A percentile compares a stretch with the other conserved stretches of the same genome.
phyloP scores from a whole-genome alignment of 2,329 filamentous ascomycete genomes.

The Phoma sp. region DNA sequence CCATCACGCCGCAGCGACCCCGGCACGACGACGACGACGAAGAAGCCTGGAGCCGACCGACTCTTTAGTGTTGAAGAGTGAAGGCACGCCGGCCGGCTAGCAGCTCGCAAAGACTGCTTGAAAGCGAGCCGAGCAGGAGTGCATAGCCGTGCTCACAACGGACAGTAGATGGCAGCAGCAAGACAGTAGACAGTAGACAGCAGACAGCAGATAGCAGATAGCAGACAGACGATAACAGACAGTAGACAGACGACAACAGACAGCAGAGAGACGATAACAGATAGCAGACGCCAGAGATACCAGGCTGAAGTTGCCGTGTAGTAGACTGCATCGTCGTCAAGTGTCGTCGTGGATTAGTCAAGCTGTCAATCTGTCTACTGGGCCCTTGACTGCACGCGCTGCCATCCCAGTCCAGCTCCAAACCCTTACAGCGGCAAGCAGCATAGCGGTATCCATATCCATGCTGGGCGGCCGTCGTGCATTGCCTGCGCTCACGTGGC shows the following conservation, averaged over 20 bases:
- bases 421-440: conserved; percentile 26
- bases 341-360: conserved; percentile 11
- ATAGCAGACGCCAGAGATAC: not conserved
- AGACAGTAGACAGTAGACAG: not conserved
- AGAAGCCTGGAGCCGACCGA: not conserved
- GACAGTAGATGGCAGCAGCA: not conserved
- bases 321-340: too few species aligned
- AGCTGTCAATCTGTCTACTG: not conserved
- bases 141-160: not conserved
- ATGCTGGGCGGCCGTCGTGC: conserved; percentile 15
- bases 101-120: not conserved
- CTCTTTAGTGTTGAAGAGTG: not conserved
- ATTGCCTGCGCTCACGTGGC: conserved; percentile 19
- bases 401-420: conserved; percentile 7
- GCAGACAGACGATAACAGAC: too few species aligned
- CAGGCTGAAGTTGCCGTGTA: too few species aligned
- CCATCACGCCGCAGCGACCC: conserved; percentile 24
- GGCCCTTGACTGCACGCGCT: conserved; percentile 6
- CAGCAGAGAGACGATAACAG: not conserved
- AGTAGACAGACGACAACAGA: too few species aligned
- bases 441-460: not conserved
- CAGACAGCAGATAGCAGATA: too few species aligned
- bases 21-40: not conserved
- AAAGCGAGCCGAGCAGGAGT: not conserved
- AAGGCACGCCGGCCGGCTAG: not conserved